Conservation (phyloP, 352 stramenopile species). For the Aphanomyces stellatus region DNA sequence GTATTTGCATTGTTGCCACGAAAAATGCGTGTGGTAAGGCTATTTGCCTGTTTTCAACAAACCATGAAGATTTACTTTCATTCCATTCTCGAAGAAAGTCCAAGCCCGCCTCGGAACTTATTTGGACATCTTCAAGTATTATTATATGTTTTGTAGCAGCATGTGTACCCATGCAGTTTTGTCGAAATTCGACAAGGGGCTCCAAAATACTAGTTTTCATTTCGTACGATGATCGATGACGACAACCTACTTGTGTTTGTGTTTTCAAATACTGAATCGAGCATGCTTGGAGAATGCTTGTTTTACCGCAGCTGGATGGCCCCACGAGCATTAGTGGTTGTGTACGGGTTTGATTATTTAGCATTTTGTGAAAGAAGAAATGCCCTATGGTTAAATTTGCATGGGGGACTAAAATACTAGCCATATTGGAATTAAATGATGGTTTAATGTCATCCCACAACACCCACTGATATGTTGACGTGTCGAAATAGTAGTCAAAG, state of each 20-base stretch:
- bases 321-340: no score
- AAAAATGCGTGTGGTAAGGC: not conserved
- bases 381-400: not conserved
- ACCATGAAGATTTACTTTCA: not conserved
- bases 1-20: not conserved
- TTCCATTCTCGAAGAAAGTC: slow-evolving; percentile 8
- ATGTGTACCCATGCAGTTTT: not conserved
- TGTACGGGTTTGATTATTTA: no score
- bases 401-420: not conserved
- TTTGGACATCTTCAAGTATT: not conserved
- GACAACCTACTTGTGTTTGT: not conserved
- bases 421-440: not conserved
- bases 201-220: not conserved
- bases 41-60: not conserved
- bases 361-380: not conserved
- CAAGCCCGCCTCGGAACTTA: not conserved
- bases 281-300: not conserved
- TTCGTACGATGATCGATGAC: not conserved
- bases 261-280: not conserved
- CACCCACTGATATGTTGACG: not conserved
- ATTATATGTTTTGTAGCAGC: not conserved
- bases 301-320: not conserved
- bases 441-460: not conserved
- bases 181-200: not conserved
- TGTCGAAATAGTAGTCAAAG: slow-evolving; percentile 16